phyloP scores from a whole-genome alignment of 352 stramenopile species.

The Phytophthora hibernalis region DNA sequence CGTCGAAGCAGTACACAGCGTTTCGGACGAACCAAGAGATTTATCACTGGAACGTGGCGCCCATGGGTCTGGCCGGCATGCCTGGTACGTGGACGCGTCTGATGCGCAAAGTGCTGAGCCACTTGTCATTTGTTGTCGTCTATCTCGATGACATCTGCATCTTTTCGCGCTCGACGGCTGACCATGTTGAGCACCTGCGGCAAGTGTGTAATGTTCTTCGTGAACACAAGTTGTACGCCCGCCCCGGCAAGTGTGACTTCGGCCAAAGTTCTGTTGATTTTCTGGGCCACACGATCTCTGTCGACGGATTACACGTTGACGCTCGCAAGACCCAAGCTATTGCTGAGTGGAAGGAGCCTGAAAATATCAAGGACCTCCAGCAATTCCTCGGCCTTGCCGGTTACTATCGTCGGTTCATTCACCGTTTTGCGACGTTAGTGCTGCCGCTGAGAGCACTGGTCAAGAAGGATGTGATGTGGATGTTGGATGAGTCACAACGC shows the following conservation, averaged over 20 bases:
- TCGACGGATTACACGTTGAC: constrained; percentile 20
- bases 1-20: not conserved
- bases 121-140: not conserved
- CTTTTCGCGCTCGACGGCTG: not conserved
- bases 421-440: constrained; percentile 15
- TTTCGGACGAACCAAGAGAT: not conserved
- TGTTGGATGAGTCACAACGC: no score
- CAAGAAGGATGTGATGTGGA: no score
- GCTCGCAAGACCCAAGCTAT: constrained; percentile 29
- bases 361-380: constrained; percentile 19
- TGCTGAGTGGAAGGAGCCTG: constrained; percentile 10
- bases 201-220: constrained; percentile 29
- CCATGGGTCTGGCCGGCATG: not conserved
- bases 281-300: constrained; percentile 33
- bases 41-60: not conserved
- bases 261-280: constrained; percentile 26
- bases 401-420: constrained; percentile 37
- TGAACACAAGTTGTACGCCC: no score
- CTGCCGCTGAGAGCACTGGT: constrained; percentile 7
- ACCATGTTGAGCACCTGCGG: not conserved
- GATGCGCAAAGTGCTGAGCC: not conserved
- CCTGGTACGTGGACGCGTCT: not conserved
- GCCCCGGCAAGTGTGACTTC: constrained; percentile 32
- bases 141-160: not conserved
- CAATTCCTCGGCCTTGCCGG: constrained; percentile 33